Percentiles rank a stretch among this genome's conserved stretches.
Conservation (phyloP, 768 basidiomycete genomes). For the Lyophyllum decastes region DNA sequence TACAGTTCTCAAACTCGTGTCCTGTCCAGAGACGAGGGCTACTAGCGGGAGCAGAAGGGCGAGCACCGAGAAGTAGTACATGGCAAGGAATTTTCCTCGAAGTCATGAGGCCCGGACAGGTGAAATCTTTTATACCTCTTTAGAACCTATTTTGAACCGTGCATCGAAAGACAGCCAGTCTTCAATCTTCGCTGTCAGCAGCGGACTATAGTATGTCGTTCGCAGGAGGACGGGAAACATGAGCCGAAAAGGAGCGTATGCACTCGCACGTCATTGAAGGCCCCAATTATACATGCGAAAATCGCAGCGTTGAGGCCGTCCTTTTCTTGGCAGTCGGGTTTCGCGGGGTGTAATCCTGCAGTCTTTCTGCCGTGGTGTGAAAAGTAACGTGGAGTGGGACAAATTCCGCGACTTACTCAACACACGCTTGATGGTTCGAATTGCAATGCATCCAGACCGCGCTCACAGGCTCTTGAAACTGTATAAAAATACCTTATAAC, state of each 20-base stretch:
- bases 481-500: no score
- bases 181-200: no score
- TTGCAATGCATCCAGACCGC: no score
- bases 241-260: no score
- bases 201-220: no score
- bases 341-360: background rate
- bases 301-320: no score
- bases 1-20: slow-evolving; percentile 21
- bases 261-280: no score
- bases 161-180: background rate
- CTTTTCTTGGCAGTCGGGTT: no score
- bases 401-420: background rate
- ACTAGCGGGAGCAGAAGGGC: slow-evolving; percentile 10
- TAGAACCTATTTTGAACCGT: background rate
- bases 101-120: background rate
- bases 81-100: background rate
- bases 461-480: no score
- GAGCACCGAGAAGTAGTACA: slow-evolving; percentile 8
- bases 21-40: slow-evolving; percentile 22
- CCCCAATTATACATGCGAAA: background rate
- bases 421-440: no score
- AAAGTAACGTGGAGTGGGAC: background rate
- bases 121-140: background rate
- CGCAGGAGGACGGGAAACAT: no score
- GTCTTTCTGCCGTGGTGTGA: background rate